phyloP scores from a whole-genome alignment of 345 rosid genomes.

The Salix viminalis region DNA sequence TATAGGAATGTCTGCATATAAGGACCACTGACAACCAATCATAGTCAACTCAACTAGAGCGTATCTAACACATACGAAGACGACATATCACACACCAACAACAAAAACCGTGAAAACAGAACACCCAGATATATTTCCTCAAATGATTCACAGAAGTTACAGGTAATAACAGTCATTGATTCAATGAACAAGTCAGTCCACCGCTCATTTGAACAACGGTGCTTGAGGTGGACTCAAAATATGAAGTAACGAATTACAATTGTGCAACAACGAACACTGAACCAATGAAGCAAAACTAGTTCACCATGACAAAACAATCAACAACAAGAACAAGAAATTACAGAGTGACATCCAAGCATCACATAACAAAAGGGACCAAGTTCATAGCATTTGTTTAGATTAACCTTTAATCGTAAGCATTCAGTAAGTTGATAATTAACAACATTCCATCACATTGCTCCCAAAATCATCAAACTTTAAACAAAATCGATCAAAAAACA shows the following conservation, averaged over 20 bases:
- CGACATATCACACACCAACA: not conserved
- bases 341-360: not conserved
- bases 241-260: not conserved
- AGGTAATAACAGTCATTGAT: not conserved
- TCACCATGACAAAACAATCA: not conserved
- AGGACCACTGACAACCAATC: not conserved
- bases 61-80: not conserved
- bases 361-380: not conserved
- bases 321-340: not conserved
- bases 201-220: not conserved
- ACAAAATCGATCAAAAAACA: not conserved
- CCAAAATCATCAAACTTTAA: not conserved
- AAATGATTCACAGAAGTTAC: not conserved
- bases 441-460: not conserved
- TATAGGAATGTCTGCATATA: not conserved
- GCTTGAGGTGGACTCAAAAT: not conserved
- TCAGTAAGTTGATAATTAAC: not conserved
- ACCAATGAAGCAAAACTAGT: not conserved
- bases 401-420: not conserved
- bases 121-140: not conserved
- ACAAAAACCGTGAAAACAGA: not conserved
- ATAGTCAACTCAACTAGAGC: not conserved
- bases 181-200: not conserved
- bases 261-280: not conserved
- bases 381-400: not conserved